These are phyloP conservation scores for Tylopilus cervinicoccineus DNA, from an alignment of 768 basidiomycete species.

Conservation along the genomic window DNA sequence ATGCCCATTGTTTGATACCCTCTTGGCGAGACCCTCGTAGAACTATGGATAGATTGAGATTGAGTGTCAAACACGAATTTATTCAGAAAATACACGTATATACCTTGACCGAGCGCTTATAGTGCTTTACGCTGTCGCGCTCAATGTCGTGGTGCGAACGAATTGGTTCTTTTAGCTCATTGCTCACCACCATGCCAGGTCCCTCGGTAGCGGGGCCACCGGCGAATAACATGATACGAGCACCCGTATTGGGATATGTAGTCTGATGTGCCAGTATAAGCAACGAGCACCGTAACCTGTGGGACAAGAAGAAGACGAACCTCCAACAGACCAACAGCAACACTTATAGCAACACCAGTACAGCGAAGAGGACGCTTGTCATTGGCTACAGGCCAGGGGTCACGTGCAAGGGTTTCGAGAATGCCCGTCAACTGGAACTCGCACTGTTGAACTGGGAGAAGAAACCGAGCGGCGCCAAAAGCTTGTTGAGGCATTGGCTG, in stretches of 20 bases:
- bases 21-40: constrained; percentile 91
- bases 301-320: constrained; percentile 31
- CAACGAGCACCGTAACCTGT: not conserved
- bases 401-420: constrained; percentile 79
- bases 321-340: constrained; percentile 91
- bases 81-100: constrained; percentile 9
- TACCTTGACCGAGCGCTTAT: constrained; percentile 94
- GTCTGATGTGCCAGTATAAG: constrained; percentile 37
- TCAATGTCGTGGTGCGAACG: constrained; percentile 99
- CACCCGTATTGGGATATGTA: constrained; percentile 94
- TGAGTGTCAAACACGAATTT: constrained; percentile 1
- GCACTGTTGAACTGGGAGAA: constrained; percentile 87
- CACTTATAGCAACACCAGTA: constrained; percentile 91
- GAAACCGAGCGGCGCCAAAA: constrained; percentile 85
- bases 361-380: constrained; percentile 92
- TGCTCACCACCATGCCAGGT: constrained; percentile 93
- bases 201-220: constrained; percentile 97
- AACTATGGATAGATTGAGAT: constrained; percentile 61
- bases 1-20: constrained; percentile 92
- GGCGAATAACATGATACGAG: constrained; percentile 92
- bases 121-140: constrained; percentile 93
- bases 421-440: constrained; percentile 96
- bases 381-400: constrained; percentile 96
- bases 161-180: constrained; percentile 95
- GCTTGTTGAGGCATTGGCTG: constrained; percentile 77